phyloP scores from a whole-genome alignment of 108 stramenopile species.

The Nitzschia sp. region DNA sequence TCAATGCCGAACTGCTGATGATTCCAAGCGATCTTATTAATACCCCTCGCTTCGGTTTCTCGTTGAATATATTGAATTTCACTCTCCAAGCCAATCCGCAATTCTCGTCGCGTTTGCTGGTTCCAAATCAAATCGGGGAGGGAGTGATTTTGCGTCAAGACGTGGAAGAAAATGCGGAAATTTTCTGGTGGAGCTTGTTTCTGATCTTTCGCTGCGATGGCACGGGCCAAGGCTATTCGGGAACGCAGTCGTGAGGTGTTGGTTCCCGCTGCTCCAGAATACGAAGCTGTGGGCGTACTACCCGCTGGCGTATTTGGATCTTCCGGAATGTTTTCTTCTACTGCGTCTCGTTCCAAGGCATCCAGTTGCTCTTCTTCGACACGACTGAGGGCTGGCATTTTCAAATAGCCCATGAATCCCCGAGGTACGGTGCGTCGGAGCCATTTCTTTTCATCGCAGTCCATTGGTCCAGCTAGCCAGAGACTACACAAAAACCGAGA shows the following conservation, averaged over 20 bases:
- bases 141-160: constrained; percentile 68
- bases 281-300: not conserved
- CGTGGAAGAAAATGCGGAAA: constrained; percentile 67
- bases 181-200: constrained; percentile 35
- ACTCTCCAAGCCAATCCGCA: constrained; percentile 70
- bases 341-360: constrained; percentile 54
- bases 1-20: constrained; percentile 76
- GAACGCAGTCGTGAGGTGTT: constrained; percentile 57
- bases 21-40: constrained; percentile 77
- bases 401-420: constrained; percentile 72
- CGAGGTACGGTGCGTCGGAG: constrained; percentile 66
- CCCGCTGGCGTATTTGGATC: not conserved
- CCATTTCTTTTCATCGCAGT: constrained; percentile 65
- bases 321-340: constrained; percentile 39
- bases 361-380: constrained; percentile 74
- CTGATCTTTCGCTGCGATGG: constrained; percentile 4
- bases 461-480: constrained; percentile 70
- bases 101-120: constrained; percentile 71
- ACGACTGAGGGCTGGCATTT: constrained; percentile 67
- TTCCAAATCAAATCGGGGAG: constrained; percentile 87
- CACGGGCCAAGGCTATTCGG: constrained; percentile 42
- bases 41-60: constrained; percentile 55
- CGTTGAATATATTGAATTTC: constrained; percentile 63
- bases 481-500: constrained; percentile 76
- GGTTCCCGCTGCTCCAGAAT: constrained; percentile 43